Percentiles rank a stretch among this genome's conserved stretches.
These are phyloP conservation scores for Cerioporus squamosus DNA, from an alignment of 1,284 basidiomycete species.

Conservation along the genomic window DNA sequence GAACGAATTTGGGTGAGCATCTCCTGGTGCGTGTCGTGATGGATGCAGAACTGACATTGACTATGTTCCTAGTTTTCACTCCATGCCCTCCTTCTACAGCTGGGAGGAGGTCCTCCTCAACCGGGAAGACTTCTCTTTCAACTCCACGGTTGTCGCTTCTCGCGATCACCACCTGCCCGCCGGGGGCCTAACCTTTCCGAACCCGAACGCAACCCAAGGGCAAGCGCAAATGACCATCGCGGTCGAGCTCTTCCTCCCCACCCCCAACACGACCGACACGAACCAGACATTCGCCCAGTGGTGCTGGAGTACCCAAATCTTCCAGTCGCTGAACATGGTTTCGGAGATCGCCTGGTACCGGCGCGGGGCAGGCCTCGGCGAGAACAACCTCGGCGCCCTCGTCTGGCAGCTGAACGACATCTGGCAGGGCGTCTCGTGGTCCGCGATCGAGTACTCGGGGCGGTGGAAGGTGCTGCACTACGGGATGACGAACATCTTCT, in stretches of 20 bases:
- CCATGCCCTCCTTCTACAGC: constrained; percentile 66
- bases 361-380: constrained; percentile 55
- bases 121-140: constrained; percentile 59
- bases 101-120: constrained; percentile 62
- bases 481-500: constrained; percentile 49
- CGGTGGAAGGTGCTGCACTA: constrained; percentile 69
- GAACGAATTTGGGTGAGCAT: constrained; percentile 61
- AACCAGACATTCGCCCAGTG: constrained; percentile 66
- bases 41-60: neutral
- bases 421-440: constrained; percentile 69
- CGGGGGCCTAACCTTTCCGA: constrained; percentile 58
- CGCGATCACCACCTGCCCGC: constrained; percentile 66
- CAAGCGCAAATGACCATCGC: constrained; percentile 57
- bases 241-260: constrained; percentile 58
- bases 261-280: constrained; percentile 49
- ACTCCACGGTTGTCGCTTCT: constrained; percentile 60
- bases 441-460: constrained; percentile 62
- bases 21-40: no score
- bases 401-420: constrained; percentile 74
- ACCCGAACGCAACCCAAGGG: constrained; percentile 58
- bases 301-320: constrained; percentile 64
- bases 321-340: constrained; percentile 61
- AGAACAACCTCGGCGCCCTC: constrained; percentile 63
- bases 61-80: constrained; percentile 61
- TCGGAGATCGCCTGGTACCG: constrained; percentile 67